Evolutionary conservation across 179 eudicot species (phyloP), one percentile per base, ranked within the genome.

Genomic region (Camellia oleifera): DNA sequence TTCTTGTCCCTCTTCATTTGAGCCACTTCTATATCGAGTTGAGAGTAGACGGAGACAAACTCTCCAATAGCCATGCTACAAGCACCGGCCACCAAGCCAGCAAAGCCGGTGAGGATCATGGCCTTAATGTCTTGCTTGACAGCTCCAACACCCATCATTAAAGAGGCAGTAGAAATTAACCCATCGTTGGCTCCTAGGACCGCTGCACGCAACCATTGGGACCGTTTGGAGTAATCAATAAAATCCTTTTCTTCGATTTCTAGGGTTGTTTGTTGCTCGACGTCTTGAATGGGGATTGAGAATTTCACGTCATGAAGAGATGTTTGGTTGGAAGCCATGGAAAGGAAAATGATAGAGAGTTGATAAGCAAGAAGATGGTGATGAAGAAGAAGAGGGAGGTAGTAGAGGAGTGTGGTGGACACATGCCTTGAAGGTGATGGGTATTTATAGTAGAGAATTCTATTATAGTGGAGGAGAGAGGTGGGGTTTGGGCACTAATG

Each of bases 31-130:
- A 63, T 81, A 44, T 81, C 84, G 10, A 81, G 84, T 46, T 81
- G 81, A 32, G 82, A 80, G 48, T 80, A 80, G 15, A 80, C 82
- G 3, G 82, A 80, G 13, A 80, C 82, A 44, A 77, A 77, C 26
- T 81, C 81, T 50, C 81, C 81, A 3, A 81, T 81, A 17, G 81
- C 84, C 84, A 81, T 81, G 77, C 84, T 81, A 40, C 84, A 81
- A 18, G 84, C 84, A 0, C 84, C 80, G 11, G 81, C 84, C 11
- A 81, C 84, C 32, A 81, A 26, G 5, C 79, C 83, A 0, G 83
- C 83, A 10, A 81, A 81, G 9, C 83, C 83, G 48, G 84, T 77
- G 50, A 81, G 40, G 60, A 81, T 77, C 84, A 81, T 81, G 69
- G 65, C 77, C 56, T 77, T 81, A 2, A 77, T 12, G 58, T 81